Evolutionary conservation across 2,329 filamentous ascomycete species (phyloP).

Genomic region (Mariannaea elegans): DNA sequence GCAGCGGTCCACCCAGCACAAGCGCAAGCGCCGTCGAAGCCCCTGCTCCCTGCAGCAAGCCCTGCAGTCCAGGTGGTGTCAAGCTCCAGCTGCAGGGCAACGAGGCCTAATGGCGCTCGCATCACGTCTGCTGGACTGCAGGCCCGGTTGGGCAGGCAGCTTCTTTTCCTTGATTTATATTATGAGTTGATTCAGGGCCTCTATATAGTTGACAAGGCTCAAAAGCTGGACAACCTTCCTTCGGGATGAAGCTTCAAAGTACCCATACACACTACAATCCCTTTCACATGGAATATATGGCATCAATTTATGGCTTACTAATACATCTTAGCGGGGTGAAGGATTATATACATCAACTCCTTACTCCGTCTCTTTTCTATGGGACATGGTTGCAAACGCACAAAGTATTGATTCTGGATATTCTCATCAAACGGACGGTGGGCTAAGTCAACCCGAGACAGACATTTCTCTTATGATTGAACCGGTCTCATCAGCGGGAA

Average conservation of each 20-base stretch:
- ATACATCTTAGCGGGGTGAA: conserved; percentile 22
- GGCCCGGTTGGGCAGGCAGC: background rate
- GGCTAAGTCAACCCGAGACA: conserved; percentile 8
- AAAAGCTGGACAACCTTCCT: conserved; percentile 8
- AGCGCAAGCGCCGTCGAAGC: conserved; percentile 63
- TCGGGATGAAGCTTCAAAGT: conserved; percentile 18
- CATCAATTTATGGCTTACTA: conserved; percentile 29
- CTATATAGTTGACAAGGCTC: conserved; percentile 12
- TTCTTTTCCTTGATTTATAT: conserved; percentile 25
- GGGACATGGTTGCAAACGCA: conserved; percentile 20
- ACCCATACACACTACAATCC: conserved; percentile 22
- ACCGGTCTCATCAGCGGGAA: conserved; percentile 10
- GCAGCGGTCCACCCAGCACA: conserved; percentile 71
- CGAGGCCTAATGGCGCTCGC: conserved; percentile 38
- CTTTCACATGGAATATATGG: conserved; percentile 33
- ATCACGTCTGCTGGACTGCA: background rate
- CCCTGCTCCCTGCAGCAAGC: conserved; percentile 42
- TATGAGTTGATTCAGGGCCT: conserved; percentile 25
- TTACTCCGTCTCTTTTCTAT: conserved; percentile 8
- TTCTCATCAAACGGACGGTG: conserved; percentile 15
- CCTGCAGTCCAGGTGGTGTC: conserved; percentile 24
- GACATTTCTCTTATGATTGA: conserved; percentile 10
- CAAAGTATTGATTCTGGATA: conserved; percentile 23
- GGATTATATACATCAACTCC: conserved; percentile 4
- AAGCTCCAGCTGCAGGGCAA: conserved; percentile 41